Evolutionary conservation across 2,329 filamentous ascomycete genomes (phyloP), one percentile per base, ranked within the genome.

Genomic region (Pestalotiopsis sp.): DNA sequence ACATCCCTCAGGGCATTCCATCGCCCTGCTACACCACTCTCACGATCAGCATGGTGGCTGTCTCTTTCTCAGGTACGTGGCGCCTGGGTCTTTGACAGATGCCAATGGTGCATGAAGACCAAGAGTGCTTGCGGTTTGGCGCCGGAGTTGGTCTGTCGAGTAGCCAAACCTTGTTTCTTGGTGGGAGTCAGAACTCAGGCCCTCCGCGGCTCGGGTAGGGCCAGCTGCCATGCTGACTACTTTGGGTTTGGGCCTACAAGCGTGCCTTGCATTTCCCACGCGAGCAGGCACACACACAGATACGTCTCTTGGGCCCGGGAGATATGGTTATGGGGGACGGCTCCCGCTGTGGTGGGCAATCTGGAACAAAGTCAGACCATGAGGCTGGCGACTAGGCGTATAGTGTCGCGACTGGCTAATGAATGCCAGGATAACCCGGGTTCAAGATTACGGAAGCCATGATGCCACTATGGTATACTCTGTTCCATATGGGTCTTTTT

Each of bases 81-180:
- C 57, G 45, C 45, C 45, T n/a, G 23, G 57, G 57, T 31, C 56
- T 58, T 17, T 59, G 23, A 52, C 23, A 59, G 57, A 59, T 59
- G 57, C 57, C 57, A 31, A 59, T 59, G 57, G 57, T 59, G 57
- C 27, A 59, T 25, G 20, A 59, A 59, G 23, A 59, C 57, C 27
- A 31, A 14, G 57, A 31, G n/a, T 59, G 3, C 20, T 59, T 59
- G 57, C 7, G 57, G 57, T 27, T 52, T 52, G 45, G 45, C 45
- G 45, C 45, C 17, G 17, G 17, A n/a, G 6, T n/a, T 17, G 45
- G 45, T 17, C 27, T 52, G 45, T 52, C 17, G 45, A 17, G 45
- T 52, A 52, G 45, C 45, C 45, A 52, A 52, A 52, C 45, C 17
- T 20, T 52, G 17, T 52, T 52, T n/a, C 41, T 52, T 31, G 27